Conservation (phyloP, 2,329 filamentous ascomycete species). For the Sporothrix brunneoviolacea region DNA sequence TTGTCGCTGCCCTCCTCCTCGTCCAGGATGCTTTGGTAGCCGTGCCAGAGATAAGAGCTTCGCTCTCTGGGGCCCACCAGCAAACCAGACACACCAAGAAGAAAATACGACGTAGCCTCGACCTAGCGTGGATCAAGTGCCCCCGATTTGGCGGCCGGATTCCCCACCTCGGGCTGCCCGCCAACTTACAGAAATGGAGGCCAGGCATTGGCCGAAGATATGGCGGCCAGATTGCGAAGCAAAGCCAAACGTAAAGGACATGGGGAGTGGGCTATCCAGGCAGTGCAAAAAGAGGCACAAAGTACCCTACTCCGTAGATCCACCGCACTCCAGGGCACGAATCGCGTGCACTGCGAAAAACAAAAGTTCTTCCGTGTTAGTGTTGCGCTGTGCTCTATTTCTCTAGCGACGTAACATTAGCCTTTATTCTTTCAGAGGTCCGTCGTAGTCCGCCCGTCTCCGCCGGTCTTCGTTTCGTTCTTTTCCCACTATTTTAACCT, state of each 20-base stretch:
- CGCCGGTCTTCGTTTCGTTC: background rate
- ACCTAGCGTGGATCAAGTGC: background rate
- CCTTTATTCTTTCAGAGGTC: too few species aligned
- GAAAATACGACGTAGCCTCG: too few species aligned
- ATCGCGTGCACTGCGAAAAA: too few species aligned
- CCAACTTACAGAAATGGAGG: constrained; percentile 4
- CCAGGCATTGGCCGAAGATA: constrained; percentile 9
- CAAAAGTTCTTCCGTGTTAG: too few species aligned
- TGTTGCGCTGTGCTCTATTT: too few species aligned
- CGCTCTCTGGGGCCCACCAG: background rate
- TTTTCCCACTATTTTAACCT: background rate
- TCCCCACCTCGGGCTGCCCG: background rate
- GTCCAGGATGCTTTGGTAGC: too few species aligned
- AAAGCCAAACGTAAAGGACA: constrained; percentile 3
- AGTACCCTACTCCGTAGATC: constrained; percentile 2
- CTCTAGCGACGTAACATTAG: too few species aligned
- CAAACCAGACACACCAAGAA: too few species aligned
- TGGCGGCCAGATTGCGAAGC: background rate
- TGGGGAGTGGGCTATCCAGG: background rate
- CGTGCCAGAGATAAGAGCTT: background rate
- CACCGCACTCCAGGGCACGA: too few species aligned
- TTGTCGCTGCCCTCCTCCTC: background rate
- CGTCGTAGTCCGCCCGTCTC: too few species aligned
- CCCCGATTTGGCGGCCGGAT: background rate
- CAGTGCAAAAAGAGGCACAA: background rate